Conservation (phyloP, 768 basidiomycete species). For the Kwoniella newhampshirensis region DNA sequence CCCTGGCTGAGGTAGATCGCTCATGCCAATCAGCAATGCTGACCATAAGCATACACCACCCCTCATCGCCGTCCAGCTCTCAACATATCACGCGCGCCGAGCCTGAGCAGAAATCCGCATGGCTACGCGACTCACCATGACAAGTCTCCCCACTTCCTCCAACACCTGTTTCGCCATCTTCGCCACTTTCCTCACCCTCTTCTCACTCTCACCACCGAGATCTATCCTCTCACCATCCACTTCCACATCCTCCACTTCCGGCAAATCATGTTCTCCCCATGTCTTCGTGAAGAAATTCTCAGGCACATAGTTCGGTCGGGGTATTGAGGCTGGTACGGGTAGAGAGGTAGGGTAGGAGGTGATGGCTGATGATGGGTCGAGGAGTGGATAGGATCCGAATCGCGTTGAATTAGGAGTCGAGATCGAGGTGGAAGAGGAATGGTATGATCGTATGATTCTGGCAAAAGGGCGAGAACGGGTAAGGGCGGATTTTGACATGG, state of each 20-base stretch:
- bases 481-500: too few species aligned
- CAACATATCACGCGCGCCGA: too few species aligned
- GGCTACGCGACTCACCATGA: too few species aligned
- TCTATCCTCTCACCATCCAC: background rate
- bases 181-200: slow-evolving; percentile 60
- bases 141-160: slow-evolving; percentile 63
- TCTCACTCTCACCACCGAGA: slow-evolving; percentile 57
- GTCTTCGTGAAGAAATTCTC: slow-evolving; percentile 43
- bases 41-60: slow-evolving; percentile 8
- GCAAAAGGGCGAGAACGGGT: too few species aligned
- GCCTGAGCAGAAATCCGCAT: too few species aligned
- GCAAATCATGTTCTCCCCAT: slow-evolving; percentile 32
- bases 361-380: slow-evolving; percentile 27
- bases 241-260: slow-evolving; percentile 5
- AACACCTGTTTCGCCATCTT: slow-evolving; percentile 62
- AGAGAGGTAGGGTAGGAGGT: slow-evolving; percentile 33
- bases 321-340: slow-evolving; percentile 62
- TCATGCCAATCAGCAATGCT: too few species aligned
- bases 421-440: too few species aligned
- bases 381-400: slow-evolving; percentile 34
- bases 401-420: too few species aligned
- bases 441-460: too few species aligned
- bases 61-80: slow-evolving; percentile 11
- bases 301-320: slow-evolving; percentile 62
- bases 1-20: too few species aligned